These are phyloP conservation scores for Globisporangium nodosum DNA, from an alignment of 352 stramenopile genomes.

Conservation along the genomic window DNA sequence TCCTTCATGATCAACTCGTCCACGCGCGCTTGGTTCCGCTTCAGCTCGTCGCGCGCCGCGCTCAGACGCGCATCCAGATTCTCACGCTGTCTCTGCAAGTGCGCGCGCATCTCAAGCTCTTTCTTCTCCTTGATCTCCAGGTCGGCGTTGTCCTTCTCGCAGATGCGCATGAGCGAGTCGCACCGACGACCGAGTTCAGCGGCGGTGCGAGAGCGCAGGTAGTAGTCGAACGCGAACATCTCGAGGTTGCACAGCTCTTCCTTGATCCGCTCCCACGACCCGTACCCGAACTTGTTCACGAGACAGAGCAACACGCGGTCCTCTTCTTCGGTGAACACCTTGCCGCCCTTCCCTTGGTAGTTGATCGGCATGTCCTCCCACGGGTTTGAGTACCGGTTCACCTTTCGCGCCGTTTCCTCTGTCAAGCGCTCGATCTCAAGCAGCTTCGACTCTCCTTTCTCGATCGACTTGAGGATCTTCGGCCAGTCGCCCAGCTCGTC, in stretches of 20 bases:
- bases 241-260: constrained; percentile 91
- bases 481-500: constrained; percentile 76
- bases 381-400: constrained; percentile 74
- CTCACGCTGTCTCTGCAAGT: constrained; percentile 64
- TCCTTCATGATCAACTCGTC: constrained; percentile 88
- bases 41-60: constrained; percentile 63
- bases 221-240: constrained; percentile 98
- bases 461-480: constrained; percentile 84
- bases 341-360: constrained; percentile 88
- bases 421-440: constrained; percentile 83
- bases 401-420: constrained; percentile 66
- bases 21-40: constrained; percentile 70
- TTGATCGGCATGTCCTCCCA: constrained; percentile 87
- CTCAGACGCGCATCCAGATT: constrained; percentile 61
- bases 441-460: constrained; percentile 85
- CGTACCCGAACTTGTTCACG: constrained; percentile 97
- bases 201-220: constrained; percentile 95
- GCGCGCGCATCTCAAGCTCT: constrained; percentile 49
- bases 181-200: constrained; percentile 95
- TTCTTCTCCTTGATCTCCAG: constrained; percentile 75
- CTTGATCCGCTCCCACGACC: constrained; percentile 95
- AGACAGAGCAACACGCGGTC: constrained; percentile 97
- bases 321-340: constrained; percentile 96
- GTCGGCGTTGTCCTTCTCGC: constrained; percentile 91
- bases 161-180: constrained; percentile 93